Percentiles rank a stretch among this genome's conserved stretches.
Evolutionary conservation across 148 eudicot species (phyloP).

Genomic region (Simmondsia chinensis): DNA sequence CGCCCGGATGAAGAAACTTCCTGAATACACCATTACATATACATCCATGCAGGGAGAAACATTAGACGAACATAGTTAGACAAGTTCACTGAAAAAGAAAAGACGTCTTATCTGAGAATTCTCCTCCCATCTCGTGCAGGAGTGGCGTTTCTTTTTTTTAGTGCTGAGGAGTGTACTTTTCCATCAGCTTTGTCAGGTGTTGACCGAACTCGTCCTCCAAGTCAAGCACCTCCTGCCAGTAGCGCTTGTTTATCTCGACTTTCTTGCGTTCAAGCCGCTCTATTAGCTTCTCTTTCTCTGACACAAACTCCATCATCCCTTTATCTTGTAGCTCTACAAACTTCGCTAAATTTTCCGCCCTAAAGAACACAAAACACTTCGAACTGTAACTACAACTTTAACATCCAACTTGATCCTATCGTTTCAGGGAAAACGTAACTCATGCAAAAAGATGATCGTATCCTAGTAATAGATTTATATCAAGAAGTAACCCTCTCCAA

Average conservation of each 20-base stretch:
- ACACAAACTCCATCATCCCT: slow-evolving; percentile 41
- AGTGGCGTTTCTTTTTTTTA: background rate
- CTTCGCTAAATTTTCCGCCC: slow-evolving; percentile 29
- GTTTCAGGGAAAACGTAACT: too few species aligned
- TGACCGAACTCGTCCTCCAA: slow-evolving; percentile 39
- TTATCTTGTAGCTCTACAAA: slow-evolving; percentile 33
- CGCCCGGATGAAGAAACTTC: too few species aligned
- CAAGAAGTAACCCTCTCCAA: too few species aligned
- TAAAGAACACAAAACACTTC: slow-evolving; percentile 4
- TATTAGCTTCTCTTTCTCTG: slow-evolving; percentile 35
- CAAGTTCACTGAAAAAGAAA: too few species aligned
- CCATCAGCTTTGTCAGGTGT: slow-evolving; percentile 35
- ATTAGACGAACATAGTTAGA: too few species aligned
- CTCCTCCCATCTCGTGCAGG: too few species aligned
- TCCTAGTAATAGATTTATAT: too few species aligned
- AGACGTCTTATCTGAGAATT: too few species aligned
- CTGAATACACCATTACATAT: too few species aligned
- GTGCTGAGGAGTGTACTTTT: slow-evolving; percentile 28
- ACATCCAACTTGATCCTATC: background rate
- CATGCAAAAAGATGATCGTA: too few species aligned
- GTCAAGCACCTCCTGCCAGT: slow-evolving; percentile 38
- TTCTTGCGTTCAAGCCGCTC: slow-evolving; percentile 23
- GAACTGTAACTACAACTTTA: background rate
- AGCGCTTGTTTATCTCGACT: slow-evolving; percentile 38
- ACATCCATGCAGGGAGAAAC: too few species aligned